Evolutionary conservation across 2,329 filamentous ascomycete species (phyloP).

Genomic region (Podosphaera aphanis): DNA sequence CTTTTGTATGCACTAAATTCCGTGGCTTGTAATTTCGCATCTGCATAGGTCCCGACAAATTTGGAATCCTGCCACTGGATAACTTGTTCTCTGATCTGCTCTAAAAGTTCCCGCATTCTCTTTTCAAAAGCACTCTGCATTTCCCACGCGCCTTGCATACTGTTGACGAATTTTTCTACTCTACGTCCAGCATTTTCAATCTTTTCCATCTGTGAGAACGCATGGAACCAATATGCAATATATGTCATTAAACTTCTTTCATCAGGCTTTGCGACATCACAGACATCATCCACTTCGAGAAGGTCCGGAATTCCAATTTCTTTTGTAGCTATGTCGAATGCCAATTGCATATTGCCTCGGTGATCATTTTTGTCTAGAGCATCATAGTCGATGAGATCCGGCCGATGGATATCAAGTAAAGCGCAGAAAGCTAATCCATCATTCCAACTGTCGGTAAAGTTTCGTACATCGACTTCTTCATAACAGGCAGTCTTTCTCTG

Average conservation of each 20-base stretch:
- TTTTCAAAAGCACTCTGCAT: constrained; percentile 95
- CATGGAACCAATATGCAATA: constrained; percentile 99
- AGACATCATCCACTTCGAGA: constrained; percentile 93
- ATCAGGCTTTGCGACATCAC: constrained; percentile 85
- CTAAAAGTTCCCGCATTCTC: constrained; percentile 63
- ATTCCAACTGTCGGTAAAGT: constrained; percentile 94
- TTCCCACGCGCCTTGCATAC: constrained; percentile 98
- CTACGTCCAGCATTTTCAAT: constrained; percentile 91
- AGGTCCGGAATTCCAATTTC: constrained; percentile 94
- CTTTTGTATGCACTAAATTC: constrained; percentile 79
- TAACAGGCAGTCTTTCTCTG: constrained; percentile 97
- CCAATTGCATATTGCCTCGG: constrained; percentile 89
- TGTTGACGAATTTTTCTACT: constrained; percentile 95
- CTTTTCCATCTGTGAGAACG: constrained; percentile 95
- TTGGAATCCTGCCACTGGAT: constrained; percentile 53
- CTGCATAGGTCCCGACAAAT: constrained; percentile 77
- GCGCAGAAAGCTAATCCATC: constrained; percentile 93
- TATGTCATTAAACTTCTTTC: constrained; percentile 97
- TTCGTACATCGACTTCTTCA: constrained; percentile 81
- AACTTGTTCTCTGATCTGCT: constrained; percentile 49
- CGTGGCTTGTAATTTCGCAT: constrained; percentile 68
- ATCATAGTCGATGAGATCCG: constrained; percentile 93
- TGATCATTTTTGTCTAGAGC: constrained; percentile 83
- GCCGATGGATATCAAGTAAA: constrained; percentile 84
- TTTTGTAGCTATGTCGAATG: constrained; percentile 85